These are phyloP conservation scores for Neodidymelliopsis sp. DNA, from an alignment of 2,329 filamentous ascomycete species.

Conservation along the genomic window DNA sequence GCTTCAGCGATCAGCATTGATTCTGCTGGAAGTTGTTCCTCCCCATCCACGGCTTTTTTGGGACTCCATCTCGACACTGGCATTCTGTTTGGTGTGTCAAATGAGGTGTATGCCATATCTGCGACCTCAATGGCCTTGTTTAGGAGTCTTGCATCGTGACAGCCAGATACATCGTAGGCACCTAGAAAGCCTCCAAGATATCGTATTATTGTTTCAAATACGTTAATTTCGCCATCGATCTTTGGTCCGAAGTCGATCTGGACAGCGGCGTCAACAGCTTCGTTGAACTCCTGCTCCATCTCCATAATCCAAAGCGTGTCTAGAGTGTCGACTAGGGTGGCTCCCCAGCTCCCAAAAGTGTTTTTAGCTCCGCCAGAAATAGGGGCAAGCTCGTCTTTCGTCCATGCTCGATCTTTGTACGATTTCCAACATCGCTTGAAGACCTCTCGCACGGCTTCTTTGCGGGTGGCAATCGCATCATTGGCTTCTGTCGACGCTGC, in stretches of 20 bases:
- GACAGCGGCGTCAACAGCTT: slow-evolving; percentile 52
- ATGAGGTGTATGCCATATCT: slow-evolving; percentile 79
- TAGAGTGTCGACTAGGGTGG: slow-evolving; percentile 54
- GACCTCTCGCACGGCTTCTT: slow-evolving; percentile 40
- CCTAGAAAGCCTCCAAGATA: slow-evolving; percentile 86
- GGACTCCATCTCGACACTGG: slow-evolving; percentile 62
- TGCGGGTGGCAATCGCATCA: slow-evolving; percentile 50
- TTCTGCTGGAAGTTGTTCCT: slow-evolving; percentile 48
- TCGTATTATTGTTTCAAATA: slow-evolving; percentile 67
- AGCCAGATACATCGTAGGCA: slow-evolving; percentile 83
- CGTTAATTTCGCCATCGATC: slow-evolving; percentile 51
- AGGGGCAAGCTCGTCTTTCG: slow-evolving; percentile 56
- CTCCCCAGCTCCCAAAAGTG: slow-evolving; percentile 57
- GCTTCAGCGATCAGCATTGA: slow-evolving; percentile 55
- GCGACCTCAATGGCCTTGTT: slow-evolving; percentile 81
- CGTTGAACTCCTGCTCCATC: slow-evolving; percentile 54
- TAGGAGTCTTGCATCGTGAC: slow-evolving; percentile 69
- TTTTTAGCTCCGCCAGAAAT: slow-evolving; percentile 48
- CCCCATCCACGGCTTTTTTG: slow-evolving; percentile 43
- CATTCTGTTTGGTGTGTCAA: slow-evolving; percentile 94
- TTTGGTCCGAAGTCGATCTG: slow-evolving; percentile 52
- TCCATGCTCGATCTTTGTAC: slow-evolving; percentile 60
- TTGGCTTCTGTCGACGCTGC: slow-evolving; percentile 1
- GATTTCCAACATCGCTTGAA: slow-evolving; percentile 53
- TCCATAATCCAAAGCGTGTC: slow-evolving; percentile 58